phyloP scores from a whole-genome alignment of 768 basidiomycete species.

The Hortiboletus campestris region DNA sequence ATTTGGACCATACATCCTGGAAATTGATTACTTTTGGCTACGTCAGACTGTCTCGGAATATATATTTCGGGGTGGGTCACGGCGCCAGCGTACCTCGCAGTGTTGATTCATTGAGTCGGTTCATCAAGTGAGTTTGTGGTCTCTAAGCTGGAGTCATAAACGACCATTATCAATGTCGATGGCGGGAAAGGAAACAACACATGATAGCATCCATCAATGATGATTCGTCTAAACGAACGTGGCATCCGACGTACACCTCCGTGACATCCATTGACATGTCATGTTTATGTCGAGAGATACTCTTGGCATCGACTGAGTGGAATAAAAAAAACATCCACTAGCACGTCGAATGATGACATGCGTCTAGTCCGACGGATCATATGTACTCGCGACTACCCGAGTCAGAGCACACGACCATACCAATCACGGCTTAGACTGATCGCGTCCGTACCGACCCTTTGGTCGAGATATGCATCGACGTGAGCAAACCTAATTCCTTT shows the following conservation, averaged over 20 bases:
- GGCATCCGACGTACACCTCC: background rate
- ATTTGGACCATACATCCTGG: conserved; percentile 10
- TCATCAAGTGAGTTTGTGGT: too few species aligned
- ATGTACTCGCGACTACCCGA: background rate
- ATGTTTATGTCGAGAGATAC: background rate
- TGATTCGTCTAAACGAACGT: background rate
- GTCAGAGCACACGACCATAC: background rate
- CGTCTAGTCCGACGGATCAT: background rate
- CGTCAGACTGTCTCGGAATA: too few species aligned
- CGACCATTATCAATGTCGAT: background rate
- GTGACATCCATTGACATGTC: background rate
- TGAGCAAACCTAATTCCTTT: background rate
- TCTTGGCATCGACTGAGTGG: background rate
- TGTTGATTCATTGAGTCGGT: background rate
- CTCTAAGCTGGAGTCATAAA: background rate
- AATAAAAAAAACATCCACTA: background rate
- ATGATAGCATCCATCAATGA: too few species aligned
- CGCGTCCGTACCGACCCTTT: background rate
- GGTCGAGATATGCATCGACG: background rate
- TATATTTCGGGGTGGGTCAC: too few species aligned
- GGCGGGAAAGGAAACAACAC: background rate
- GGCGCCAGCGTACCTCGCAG: too few species aligned
- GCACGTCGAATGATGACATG: background rate
- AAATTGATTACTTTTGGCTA: conserved; percentile 5
- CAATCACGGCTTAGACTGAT: background rate